Base-by-base conservation (phyloP, 441 rosid species). In the Erysimum cheiri region DNA sequence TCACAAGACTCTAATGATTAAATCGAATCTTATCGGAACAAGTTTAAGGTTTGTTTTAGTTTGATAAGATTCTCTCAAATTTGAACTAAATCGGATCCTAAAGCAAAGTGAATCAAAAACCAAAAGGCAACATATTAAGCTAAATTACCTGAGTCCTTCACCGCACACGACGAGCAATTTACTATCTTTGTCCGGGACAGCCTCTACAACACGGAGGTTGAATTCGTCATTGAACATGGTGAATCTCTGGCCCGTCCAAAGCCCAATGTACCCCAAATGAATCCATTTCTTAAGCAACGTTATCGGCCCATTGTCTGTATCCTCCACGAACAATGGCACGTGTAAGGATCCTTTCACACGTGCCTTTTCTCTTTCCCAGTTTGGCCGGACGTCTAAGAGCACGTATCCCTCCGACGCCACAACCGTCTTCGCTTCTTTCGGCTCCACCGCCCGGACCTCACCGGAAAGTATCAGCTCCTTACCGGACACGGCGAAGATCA, bases 211-310 rank as follows among this genome's bases (percentile, higher is more conserved):
- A 63, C 76, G 86, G 73, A 32, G 64, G 52, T 80, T 36, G 72
- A 91, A 91, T 43, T 86, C 76, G 43, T 85, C 84, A 81, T 92
- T 91, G 35, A 87, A 41, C 72, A 77, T 86, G 2, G 98, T 88
- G 69, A 90, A 88, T 69, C 78, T 78, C 77, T 92, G 99, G 40
- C 99, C 99, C 31, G 97, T 94, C 99, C 98, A 92, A 36, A 87
- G 74, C 35, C 97, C 97, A 69, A 92, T 79, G 79, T 90, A 94
- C 4, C 98, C 98, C 47, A 94, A 84, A 78, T 90, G 98, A 48
- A 94, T 89, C 98, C 98, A 94, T 69, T 92, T 90, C 84, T 92
- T 94, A 75, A 92, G 39, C 53, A 94, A 84, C 36, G 99, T 92
- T 28, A 90, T 22, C 9, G 83, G 91, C 53, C 89, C 75, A 8